Base-by-base conservation (phyloP, 768 basidiomycete species). In the Pulveroboletus sp. region DNA sequence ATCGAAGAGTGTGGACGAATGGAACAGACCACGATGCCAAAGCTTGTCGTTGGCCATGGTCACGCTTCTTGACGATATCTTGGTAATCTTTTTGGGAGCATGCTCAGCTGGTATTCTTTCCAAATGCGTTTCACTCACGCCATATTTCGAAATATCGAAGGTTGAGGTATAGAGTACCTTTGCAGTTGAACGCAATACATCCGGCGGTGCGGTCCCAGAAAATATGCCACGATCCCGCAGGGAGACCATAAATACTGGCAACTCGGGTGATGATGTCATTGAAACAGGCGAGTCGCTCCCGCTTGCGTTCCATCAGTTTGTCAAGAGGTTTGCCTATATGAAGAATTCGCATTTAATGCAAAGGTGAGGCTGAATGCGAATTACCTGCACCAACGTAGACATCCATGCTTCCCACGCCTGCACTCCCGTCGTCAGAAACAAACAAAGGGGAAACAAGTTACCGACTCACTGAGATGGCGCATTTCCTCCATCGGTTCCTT, bases 181-280 rank as follows among this genome's bases (percentile, higher is more conserved):
- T 80, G 19, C 88, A 75, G 66, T 97, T 98, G 76, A 97, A 97
- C 1, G 93, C 95, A 47, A 96, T 94, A n/a, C 86, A 70, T 2
- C 82, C 92, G 11, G 72, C 68, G 4, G 73, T 60, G 27, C n/a
- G 2, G 57, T 97, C 91, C 65, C 83, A 85, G 67, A 96, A 97
- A 11, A 98, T 78, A 58, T 92, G 87, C 41, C 93, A 61, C 30
- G 83, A 85, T 0, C 75, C 66, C 16, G 80, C 64, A 1, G 88
- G 82, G 29, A 96, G 76, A 53, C 77, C 73, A 64, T 89, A 96
- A 5, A 93, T 70, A n/a, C 71, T 60, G 3, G 80, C 75, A 22
- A 96, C 71, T 0, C 80, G 80, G 1, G 68, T 68, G 47, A 93
- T 72, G 23, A 94, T 71, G 40, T 78, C 71, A 14, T 87, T 75